Evolutionary conservation across 2,329 filamentous ascomycete genomes (phyloP).

Genomic region (Microsporum audouinii): DNA sequence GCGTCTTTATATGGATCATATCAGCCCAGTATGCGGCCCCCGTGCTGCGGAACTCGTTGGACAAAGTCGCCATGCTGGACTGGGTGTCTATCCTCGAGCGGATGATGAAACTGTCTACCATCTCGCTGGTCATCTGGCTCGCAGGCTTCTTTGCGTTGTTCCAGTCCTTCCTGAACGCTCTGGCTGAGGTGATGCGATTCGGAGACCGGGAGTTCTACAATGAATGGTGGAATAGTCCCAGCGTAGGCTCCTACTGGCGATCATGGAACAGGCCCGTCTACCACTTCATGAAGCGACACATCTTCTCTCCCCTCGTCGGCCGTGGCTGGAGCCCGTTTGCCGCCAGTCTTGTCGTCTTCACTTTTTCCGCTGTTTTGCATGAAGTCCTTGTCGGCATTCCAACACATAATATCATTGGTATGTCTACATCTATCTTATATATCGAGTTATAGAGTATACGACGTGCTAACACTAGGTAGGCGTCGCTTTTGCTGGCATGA

Average conservation of each 20-base stretch:
- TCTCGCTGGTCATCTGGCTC: slow-evolving; percentile 92
- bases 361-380: slow-evolving; percentile 78
- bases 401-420: slow-evolving; percentile 85
- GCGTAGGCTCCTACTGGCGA: slow-evolving; percentile 80
- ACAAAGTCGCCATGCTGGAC: slow-evolving; percentile 73
- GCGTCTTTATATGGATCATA: slow-evolving; percentile 88
- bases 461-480: slow-evolving; percentile 38
- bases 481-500: slow-evolving; percentile 88
- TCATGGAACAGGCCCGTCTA: slow-evolving; percentile 98
- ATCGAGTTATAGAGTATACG: too few species aligned
- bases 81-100: slow-evolving; percentile 74
- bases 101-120: slow-evolving; percentile 87
- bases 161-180: slow-evolving; percentile 79
- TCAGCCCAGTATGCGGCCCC: slow-evolving; percentile 91
- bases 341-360: slow-evolving; percentile 73
- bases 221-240: slow-evolving; percentile 95
- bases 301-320: slow-evolving; percentile 78
- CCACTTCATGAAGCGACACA: slow-evolving; percentile 88
- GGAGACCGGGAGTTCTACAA: slow-evolving; percentile 91
- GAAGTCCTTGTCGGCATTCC: slow-evolving; percentile 88
- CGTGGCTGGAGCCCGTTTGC: slow-evolving; percentile 61
- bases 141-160: slow-evolving; percentile 96
- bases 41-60: slow-evolving; percentile 75
- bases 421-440: slow-evolving; percentile 16
- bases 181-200: slow-evolving; percentile 82